A percentile compares a stretch with the other conserved stretches of the same genome.
phyloP scores from a whole-genome alignment of 1,139 yeast genomes.

The Wickerhamiella infanticola region DNA sequence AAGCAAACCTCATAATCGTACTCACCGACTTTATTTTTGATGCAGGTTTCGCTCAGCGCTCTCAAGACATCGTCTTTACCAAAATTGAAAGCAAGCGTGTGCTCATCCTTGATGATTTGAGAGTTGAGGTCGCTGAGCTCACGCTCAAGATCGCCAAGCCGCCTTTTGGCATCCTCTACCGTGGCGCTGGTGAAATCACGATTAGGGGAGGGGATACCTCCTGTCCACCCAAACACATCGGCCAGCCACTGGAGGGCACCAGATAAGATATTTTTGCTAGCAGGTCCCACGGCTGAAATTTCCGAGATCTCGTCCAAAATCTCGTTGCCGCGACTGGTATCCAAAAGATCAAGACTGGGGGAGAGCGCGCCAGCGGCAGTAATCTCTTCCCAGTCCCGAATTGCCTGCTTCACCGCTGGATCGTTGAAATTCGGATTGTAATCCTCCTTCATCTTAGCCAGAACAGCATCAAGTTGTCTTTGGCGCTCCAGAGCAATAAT shows the following conservation, averaged over 20 bases:
- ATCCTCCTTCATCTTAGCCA: constrained; percentile 35
- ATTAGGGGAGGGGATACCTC: not conserved
- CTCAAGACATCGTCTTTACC: constrained; percentile 56
- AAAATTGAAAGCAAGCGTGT: constrained; percentile 18
- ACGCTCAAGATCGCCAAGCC: constrained; percentile 16
- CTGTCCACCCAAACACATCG: not conserved
- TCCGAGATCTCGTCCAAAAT: not conserved
- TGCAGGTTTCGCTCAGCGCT: constrained; percentile 38
- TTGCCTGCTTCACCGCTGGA: constrained; percentile 65
- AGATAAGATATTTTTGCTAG: not conserved
- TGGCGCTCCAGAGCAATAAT: constrained; percentile 12
- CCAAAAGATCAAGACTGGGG: constrained; percentile 4
- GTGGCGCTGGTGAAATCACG: constrained; percentile 8
- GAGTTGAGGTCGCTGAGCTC: constrained; percentile 12
- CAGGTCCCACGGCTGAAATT: not conserved
- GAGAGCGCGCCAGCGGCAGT: constrained; percentile 4
- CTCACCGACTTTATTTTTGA: constrained; percentile 42
- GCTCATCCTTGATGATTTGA: constrained; percentile 6
- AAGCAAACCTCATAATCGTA: constrained; percentile 55
- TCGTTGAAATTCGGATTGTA: constrained; percentile 89
- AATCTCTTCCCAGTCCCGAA: constrained; percentile 36
- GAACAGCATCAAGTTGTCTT: constrained; percentile 25
- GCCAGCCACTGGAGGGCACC: not conserved
- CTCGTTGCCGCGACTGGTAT: not conserved
- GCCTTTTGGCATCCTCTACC: constrained; percentile 17